Percentiles rank a stretch among this genome's conserved stretches.
These are phyloP conservation scores for Fusarium decemcellulare DNA, from an alignment of 2,329 filamentous ascomycete species.

Conservation along the genomic window DNA sequence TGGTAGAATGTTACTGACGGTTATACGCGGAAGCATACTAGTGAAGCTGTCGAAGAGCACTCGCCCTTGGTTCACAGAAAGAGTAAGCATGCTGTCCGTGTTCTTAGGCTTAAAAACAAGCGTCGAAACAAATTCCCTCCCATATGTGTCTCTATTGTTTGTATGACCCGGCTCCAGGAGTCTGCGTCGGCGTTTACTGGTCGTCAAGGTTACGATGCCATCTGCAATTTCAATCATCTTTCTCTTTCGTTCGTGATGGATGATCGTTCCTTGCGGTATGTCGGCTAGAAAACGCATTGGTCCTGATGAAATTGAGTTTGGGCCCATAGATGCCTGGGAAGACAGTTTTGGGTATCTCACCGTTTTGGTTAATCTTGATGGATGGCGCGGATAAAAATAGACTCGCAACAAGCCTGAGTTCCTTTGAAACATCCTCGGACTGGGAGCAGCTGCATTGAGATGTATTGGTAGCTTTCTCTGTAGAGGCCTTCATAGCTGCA, in stretches of 20 bases:
- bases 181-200: neutral
- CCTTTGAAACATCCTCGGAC: no score
- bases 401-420: neutral
- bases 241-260: neutral
- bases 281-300: rapidly evolving
- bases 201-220: rapidly evolving
- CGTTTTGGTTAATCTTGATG: neutral
- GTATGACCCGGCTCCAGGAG: rapidly evolving
- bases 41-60: rapidly evolving
- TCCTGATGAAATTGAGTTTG: rapidly evolving
- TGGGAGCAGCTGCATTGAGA: no score
- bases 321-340: no score
- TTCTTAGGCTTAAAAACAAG: neutral
- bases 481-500: neutral
- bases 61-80: neutral
- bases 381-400: neutral
- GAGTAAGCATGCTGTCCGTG: neutral
- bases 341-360: no score
- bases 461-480: neutral
- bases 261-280: rapidly evolving
- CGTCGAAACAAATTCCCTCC: neutral
- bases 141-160: rapidly evolving
- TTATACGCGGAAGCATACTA: rapidly evolving
- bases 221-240: rapidly evolving
- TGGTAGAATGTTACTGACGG: rapidly evolving